A percentile compares a stretch with the other conserved stretches of the same genome.
phyloP scores from a whole-genome alignment of 441 rosid species.

The Populus hybrid region DNA sequence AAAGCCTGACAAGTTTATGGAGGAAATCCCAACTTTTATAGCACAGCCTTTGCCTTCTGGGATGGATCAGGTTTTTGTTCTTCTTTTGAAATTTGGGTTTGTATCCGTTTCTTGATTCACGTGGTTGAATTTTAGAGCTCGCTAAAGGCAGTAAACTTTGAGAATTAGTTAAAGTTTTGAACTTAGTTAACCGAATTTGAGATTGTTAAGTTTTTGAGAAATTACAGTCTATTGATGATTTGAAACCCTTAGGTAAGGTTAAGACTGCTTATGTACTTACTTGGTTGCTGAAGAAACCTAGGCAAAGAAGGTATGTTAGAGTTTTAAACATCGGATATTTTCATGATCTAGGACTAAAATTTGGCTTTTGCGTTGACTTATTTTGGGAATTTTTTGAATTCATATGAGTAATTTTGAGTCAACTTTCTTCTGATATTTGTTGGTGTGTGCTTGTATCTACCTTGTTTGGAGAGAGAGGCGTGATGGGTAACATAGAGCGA shows the following conservation, averaged over 20 bases:
- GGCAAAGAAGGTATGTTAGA: not conserved
- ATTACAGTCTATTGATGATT: not conserved
- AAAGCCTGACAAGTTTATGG: conserved; percentile 72
- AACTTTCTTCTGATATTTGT: not conserved
- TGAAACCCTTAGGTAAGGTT: not conserved
- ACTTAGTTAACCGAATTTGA: not conserved
- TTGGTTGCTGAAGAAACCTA: not conserved
- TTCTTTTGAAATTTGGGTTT: not conserved
- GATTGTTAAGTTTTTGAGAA: not conserved
- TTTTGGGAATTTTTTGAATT: not conserved
- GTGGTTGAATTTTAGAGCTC: not conserved
- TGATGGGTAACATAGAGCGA: not conserved
- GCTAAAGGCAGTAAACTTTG: not conserved
- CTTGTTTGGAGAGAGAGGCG: not conserved
- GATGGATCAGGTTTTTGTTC: conserved; percentile 67
- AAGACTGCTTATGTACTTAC: not conserved
- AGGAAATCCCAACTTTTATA: conserved; percentile 94
- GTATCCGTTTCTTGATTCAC: not conserved
- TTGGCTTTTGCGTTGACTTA: not conserved
- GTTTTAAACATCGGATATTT: not conserved
- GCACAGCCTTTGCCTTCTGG: conserved; percentile 95
- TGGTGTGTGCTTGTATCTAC: not conserved
- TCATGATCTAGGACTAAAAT: not conserved
- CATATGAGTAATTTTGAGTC: not conserved
- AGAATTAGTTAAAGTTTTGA: not conserved